Evolutionary conservation across 768 basidiomycete species (phyloP), one percentile per base, ranked within the genome.

Genomic region (Sporobolomyces pararoseus): DNA sequence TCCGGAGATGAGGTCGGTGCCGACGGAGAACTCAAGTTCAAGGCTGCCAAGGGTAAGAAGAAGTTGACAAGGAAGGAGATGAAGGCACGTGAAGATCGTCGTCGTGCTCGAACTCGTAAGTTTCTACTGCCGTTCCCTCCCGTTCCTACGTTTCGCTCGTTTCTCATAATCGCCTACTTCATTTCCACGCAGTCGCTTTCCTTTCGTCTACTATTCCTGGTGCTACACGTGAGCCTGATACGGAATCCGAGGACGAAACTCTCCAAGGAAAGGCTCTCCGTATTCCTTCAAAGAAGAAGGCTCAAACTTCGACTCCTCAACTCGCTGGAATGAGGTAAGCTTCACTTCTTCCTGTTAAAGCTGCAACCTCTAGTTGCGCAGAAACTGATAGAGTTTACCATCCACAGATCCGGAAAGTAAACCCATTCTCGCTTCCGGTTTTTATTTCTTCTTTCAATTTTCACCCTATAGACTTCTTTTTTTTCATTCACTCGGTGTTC

Each of bases 81-180:
- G 55, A 74, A 74, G 73, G 73, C 64, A 25, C 73, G 70, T 19
- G 73, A 74, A 57, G 73, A 74, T 35, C 73, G 73, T 47, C 69
- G 73, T 31, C 69, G 73, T 29, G 63, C 66, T 6, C 69, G 73
- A 49, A 74, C 73, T 19, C 69, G 68, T 68, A 37, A 37, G 63
- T 62, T 32, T 35, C 6, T 4, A 29, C 65, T 51, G 7, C 7
- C 46, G 23, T 12, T 13, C 19, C 46, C 12, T 49, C 32, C 14
- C 63, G 27, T 7, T 21, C 29, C 4, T 55, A 42, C 53, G 16
- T n/a, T 47, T n/a, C n/a, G n/a, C n/a, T n/a, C n/a, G n/a, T n/a
- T n/a, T n/a, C n/a, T n/a, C n/a, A n/a, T n/a, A n/a, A n/a, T 42
- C 39, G 39, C 17, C 39, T 42, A 9, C 39, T 42, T 42, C 17